phyloP scores from a whole-genome alignment of 2,329 filamentous ascomycete genomes.

The Ascochyta pisi region DNA sequence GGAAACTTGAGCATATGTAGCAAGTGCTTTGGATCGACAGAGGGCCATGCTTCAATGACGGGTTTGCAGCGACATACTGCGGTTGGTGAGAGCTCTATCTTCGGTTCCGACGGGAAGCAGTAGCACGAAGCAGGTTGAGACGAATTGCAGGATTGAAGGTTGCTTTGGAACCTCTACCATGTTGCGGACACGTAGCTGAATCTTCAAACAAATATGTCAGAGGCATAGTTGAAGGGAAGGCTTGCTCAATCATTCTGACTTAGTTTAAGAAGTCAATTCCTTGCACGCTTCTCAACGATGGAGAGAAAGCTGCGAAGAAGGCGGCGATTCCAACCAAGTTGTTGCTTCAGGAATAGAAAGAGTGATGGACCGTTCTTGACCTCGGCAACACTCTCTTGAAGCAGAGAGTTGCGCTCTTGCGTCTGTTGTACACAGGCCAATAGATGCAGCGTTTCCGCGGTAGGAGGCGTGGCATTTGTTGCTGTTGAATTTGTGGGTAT shows the following conservation, averaged over 20 bases:
- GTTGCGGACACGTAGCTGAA: constrained; percentile 23
- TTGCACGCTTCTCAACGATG: not conserved
- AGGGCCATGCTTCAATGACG: not conserved
- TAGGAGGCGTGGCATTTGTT: not conserved
- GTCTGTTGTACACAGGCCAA: constrained; percentile 28
- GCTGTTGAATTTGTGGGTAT: not conserved
- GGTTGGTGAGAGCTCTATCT: constrained; percentile 26
- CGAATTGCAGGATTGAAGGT: constrained; percentile 18
- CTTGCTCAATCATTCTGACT: not conserved
- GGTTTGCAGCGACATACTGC: constrained; percentile 33
- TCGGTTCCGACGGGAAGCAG: constrained; percentile 28
- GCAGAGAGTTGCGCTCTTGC: constrained; percentile 16
- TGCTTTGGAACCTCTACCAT: constrained; percentile 27
- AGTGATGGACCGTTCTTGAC: constrained; percentile 22
- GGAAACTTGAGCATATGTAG: not conserved
- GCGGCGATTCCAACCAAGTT: not conserved
- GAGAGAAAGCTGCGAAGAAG: not conserved
- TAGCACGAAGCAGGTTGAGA: constrained; percentile 16
- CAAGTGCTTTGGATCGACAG: not conserved
- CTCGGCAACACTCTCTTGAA: constrained; percentile 27
- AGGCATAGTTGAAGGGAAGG: no score
- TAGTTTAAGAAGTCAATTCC: not conserved
- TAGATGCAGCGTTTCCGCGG: constrained; percentile 16
- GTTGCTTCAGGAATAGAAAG: constrained; percentile 12
- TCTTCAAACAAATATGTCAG: constrained; percentile 11